Evolutionary conservation across 108 stramenopile species (phyloP).

Genomic region (Schizochytrium sp.): DNA sequence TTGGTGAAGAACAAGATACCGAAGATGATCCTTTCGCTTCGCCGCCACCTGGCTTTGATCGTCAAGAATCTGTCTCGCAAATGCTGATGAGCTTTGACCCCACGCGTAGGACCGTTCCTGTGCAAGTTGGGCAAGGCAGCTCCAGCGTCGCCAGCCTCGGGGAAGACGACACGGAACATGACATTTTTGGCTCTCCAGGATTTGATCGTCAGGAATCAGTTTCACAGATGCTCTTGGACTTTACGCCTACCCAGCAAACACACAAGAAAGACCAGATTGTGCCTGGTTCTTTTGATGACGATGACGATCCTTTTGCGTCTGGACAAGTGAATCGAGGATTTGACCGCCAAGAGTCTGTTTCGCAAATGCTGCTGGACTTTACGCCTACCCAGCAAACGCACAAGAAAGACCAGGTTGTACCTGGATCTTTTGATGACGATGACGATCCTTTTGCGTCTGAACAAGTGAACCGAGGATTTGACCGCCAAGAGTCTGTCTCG

Average conservation of each 20-base stretch:
- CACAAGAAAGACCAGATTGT: no score
- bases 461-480: neutral
- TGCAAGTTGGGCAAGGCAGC: neutral
- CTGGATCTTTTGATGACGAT: neutral
- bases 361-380: neutral
- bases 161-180: neutral
- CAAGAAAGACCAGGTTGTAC: no score
- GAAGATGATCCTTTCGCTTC: neutral
- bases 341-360: neutral
- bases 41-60: neutral
- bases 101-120: neutral
- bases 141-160: neutral
- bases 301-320: neutral
- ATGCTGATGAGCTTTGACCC: neutral
- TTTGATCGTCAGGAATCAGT: neutral
- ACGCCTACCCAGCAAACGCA: neutral
- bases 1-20: neutral
- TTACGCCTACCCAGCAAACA: neutral
- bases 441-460: neutral
- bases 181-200: neutral
- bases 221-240: neutral
- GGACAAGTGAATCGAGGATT: neutral
- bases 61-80: neutral
- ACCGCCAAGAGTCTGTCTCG: neutral
- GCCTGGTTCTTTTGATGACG: neutral